Base-by-base conservation (phyloP, 2,329 filamentous ascomycete species). In the Verticillium tricorpus region DNA sequence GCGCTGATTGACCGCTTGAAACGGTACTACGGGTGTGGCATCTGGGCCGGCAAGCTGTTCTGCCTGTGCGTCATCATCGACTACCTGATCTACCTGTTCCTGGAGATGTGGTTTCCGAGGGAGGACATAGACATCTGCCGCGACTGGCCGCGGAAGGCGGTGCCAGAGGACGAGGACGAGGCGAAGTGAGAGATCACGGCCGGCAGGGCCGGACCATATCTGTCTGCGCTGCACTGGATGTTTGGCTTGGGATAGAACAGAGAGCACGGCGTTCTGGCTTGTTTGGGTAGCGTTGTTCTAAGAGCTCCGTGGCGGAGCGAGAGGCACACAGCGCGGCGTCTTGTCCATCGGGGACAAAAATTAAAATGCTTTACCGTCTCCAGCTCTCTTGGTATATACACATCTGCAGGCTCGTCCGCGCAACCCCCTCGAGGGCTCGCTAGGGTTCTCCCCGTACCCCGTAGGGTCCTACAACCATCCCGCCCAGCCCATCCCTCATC, bases 1-100 rank as follows among this genome's bases (percentile, higher is more conserved):
- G 91, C 94, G 6, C 84, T 99, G 55, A 97, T 99, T 66, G 95
- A 99, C 73, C 86, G 95, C 22, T 78, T 99, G 22, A 99, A 99
- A 77, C 82, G 95, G 63, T 99, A 99, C 76, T 99, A 97, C 71
- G 95, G 95, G 9, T 99, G 96, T 72, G 95, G 95, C 37, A 94
- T 98, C 58, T 99, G 95, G 95, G 95, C 95, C 0, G 95, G 95
- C 39, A 99, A 99, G 77, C 81, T 99, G 9, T 99, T 99, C 71
- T 97, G 95, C 70, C 80, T 99, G 1, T 97, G 94, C 66, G 93
- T 93, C 12, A 88, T 98, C 62, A 89, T 99, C 59, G 95, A 99
- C 75, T 99, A 97, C 70, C 77, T 99, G 57, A 84, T 99, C 59
- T 97, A 93, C 69, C 82, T 97, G 57, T 86, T 96, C 57, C 81